These are phyloP conservation scores for Talaromyces rugulosus DNA, from an alignment of 2,329 filamentous ascomycete genomes.

Conservation along the genomic window DNA sequence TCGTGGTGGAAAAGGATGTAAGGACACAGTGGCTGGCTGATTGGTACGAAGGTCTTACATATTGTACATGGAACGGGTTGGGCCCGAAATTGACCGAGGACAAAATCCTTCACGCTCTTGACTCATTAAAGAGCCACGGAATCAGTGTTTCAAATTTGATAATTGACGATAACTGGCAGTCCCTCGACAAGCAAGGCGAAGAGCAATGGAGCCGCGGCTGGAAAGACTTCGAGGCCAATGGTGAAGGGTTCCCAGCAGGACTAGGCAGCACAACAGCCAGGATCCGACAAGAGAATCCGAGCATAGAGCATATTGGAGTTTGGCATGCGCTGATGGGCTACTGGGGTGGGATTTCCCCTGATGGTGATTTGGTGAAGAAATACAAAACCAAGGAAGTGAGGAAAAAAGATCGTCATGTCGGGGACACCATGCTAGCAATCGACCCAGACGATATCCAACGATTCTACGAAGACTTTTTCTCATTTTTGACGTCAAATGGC, in stretches of 20 bases:
- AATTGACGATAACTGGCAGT: constrained; percentile 97
- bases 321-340: constrained; percentile 90
- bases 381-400: constrained; percentile 69
- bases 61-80: constrained; percentile 94
- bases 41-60: constrained; percentile 90
- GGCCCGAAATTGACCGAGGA: constrained; percentile 78
- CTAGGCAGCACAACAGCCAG: constrained; percentile 65
- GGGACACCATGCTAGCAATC: constrained; percentile 67
- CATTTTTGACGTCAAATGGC: constrained; percentile 68
- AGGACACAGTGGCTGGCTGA: constrained; percentile 66
- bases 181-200: constrained; percentile 56
- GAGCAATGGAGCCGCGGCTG: constrained; percentile 56
- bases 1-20: constrained; percentile 37
- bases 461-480: constrained; percentile 90
- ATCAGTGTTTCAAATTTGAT: constrained; percentile 83
- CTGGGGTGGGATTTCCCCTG: constrained; percentile 81
- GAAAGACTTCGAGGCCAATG: constrained; percentile 82
- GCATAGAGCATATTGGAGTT: constrained; percentile 79
- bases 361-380: constrained; percentile 66
- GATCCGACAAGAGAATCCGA: constrained; percentile 65
- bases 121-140: constrained; percentile 63
- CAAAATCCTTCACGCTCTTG: constrained; percentile 72
- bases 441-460: constrained; percentile 66
- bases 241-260: constrained; percentile 72
- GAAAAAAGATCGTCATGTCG: constrained; percentile 51